These are phyloP conservation scores for Neoscytalidium dimidiatum DNA, from an alignment of 2,329 filamentous ascomycete species.

Conservation along the genomic window DNA sequence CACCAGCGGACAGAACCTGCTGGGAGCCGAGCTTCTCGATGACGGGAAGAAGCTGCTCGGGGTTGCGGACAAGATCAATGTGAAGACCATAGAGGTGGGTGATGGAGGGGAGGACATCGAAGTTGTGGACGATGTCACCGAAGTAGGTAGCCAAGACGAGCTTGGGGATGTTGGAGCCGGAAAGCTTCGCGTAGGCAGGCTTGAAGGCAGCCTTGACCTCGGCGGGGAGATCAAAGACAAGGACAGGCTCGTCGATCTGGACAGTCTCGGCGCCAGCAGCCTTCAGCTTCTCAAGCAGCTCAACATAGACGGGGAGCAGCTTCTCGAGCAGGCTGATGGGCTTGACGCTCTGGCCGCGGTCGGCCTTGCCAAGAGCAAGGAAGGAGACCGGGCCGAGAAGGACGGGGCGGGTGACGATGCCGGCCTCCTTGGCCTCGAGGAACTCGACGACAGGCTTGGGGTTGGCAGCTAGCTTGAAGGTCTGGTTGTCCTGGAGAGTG, in stretches of 20 bases:
- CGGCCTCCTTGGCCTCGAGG: slow-evolving; percentile 96
- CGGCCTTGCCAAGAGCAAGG: slow-evolving; percentile 96
- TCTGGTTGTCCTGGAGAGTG: slow-evolving; percentile 94
- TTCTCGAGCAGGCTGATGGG: slow-evolving; percentile 93
- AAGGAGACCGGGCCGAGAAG: slow-evolving; percentile 95
- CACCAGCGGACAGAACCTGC: slow-evolving; percentile 90
- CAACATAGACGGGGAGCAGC: slow-evolving; percentile 90
- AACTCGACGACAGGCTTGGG: slow-evolving; percentile 96
- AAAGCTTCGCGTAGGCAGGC: slow-evolving; percentile 90
- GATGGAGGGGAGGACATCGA: slow-evolving; percentile 78
- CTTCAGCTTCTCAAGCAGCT: slow-evolving; percentile 93
- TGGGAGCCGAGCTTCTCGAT: slow-evolving; percentile 79
- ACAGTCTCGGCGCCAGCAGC: slow-evolving; percentile 92
- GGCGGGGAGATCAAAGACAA: slow-evolving; percentile 88
- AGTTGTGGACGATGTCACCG: slow-evolving; percentile 98
- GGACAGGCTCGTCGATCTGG: slow-evolving; percentile 96
- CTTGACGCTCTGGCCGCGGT: slow-evolving; percentile 89
- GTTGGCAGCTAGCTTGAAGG: slow-evolving; percentile 82
- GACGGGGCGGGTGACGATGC: slow-evolving; percentile 89
- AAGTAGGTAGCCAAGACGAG: slow-evolving; percentile 96
- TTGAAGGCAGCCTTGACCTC: slow-evolving; percentile 98
- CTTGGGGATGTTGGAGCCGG: slow-evolving; percentile 79
- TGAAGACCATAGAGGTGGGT: slow-evolving; percentile 80
- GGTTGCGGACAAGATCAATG: slow-evolving; percentile 95
- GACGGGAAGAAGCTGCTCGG: slow-evolving; percentile 92